Evolutionary conservation across 2,329 filamentous ascomycete species (phyloP), one percentile per base, ranked within the genome.

Genomic region (Pyrenochaeta sp.): DNA sequence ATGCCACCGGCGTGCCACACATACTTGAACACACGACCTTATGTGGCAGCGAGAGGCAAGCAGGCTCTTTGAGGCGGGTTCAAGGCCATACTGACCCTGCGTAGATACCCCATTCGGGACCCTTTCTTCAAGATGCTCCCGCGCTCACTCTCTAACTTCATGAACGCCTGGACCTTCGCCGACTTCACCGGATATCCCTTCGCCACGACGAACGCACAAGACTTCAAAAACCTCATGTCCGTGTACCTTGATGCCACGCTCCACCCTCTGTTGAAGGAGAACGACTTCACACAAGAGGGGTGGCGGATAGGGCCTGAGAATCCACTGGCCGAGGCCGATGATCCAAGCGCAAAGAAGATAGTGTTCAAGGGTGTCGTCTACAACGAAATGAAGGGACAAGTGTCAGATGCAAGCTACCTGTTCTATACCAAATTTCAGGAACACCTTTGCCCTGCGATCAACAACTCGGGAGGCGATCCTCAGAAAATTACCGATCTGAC

Each of bases 51-150:
- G 83, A 96, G 75, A 97, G 96, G 88, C 97, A 79, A 80, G 67
- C 3, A 12, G 2, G 4, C 9, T 27, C 7, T 12, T 7, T 1
- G 12, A 14, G 11, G 15, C 1, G 3, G 7, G 40, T 10, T 10
- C 18, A 11, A 14, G 14, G 12, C 14, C 9, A 11, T 6, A 20
- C 62, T 67, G 41, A 69, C 56, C 4, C 23, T 12, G 1, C 17
- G 40, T 45, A 94, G 91, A 75, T 96, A 93, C 73, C 95, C 95
- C n/a, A 94, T 99, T 53, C 91, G 95, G 58, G 95, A 99, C 71
- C 95, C 95, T 0, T 99, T 99, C 82, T 99, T 99, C 83, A 99
- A 98, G 84, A 99, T 99, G 95, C 85, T 99, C 21, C 95, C 95
- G 18, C 88, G 95, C 66, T 97, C 95, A 4, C 84, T 99, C n/a